A percentile compares a stretch with the other conserved stretches of the same genome.
These are phyloP conservation scores for Strombidium stylifer DNA, from an alignment of 73 alveolate species.

Conservation along the genomic window DNA sequence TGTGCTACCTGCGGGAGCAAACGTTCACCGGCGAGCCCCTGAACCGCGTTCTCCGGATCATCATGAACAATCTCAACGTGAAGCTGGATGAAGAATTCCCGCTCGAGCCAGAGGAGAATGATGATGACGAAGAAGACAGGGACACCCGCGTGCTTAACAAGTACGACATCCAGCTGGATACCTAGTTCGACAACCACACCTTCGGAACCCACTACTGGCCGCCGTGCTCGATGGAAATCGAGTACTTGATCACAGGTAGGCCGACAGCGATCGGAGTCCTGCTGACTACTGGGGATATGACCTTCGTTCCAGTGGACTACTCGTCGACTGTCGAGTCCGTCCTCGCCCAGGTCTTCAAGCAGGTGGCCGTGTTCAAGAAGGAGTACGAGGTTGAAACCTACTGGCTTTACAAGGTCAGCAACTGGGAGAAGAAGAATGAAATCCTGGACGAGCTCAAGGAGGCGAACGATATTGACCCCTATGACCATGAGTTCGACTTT, in stretches of 20 bases:
- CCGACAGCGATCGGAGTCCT: constrained; percentile 3
- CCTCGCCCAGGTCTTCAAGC: constrained; percentile 5
- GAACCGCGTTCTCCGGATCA: no score
- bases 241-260: constrained; percentile 25
- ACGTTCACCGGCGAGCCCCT: no score
- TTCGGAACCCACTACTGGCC: constrained; percentile 42
- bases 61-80: no score
- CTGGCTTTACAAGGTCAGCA: constrained; percentile 38
- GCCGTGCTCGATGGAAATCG: constrained; percentile 40
- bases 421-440: no score
- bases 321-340: constrained; percentile 21
- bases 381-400: constrained; percentile 35
- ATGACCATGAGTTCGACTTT: constrained; percentile 13
- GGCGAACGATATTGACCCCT: no score
- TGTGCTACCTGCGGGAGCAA: no score
- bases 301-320: constrained; percentile 5
- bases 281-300: constrained; percentile 19
- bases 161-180: no score
- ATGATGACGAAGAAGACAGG: neutral
- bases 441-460: no score
- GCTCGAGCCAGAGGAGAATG: neutral
- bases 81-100: no score
- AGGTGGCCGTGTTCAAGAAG: constrained; percentile 5
- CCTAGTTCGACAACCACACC: neutral
- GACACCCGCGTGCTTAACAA: no score